A percentile compares a stretch with the other conserved stretches of the same genome.
Conservation (phyloP, 345 rosid genomes). For the Hypericum androsaemum region DNA sequence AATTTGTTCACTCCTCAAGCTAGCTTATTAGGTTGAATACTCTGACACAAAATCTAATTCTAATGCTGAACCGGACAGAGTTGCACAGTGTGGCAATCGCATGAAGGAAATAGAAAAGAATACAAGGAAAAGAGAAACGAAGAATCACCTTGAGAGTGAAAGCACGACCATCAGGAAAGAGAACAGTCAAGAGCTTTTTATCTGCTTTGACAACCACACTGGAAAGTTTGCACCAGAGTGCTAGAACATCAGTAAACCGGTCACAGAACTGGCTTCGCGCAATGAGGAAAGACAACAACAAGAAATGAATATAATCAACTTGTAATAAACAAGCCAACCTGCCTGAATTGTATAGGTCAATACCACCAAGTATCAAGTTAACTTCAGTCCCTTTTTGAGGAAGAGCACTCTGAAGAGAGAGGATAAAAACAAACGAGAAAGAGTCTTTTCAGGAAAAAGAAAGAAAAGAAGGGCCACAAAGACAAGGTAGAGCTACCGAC, state of each 20-base stretch:
- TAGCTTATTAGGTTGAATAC: too few species aligned
- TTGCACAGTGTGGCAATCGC: neutral
- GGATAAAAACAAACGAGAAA: conserved; percentile 3
- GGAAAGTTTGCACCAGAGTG: conserved; percentile 16
- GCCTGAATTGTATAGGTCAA: conserved; percentile 99
- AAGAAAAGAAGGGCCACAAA: neutral
- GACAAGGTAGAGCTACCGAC: neutral
- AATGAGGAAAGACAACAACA: conserved; percentile 7
- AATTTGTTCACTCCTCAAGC: too few species aligned
- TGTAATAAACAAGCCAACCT: conserved; percentile 69
- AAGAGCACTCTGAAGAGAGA: conserved; percentile 36
- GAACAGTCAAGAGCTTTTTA: conserved; percentile 88
- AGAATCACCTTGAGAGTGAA: conserved; percentile 83
- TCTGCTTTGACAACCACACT: conserved; percentile 96
- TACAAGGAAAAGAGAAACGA: neutral
- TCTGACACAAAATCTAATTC: too few species aligned
- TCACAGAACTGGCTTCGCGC: conserved; percentile 5
- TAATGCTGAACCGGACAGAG: too few species aligned
- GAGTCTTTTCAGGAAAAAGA: neutral
- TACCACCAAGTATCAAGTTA: conserved; percentile 70
- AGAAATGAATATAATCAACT: conserved; percentile 9
- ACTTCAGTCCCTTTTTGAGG: conserved; percentile 62
- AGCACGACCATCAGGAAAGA: conserved; percentile 88
- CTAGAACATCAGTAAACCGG: conserved; percentile 21
- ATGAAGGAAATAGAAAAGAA: neutral